Conservation (phyloP, 2,329 filamentous ascomycete species). For the Chaetomium strumarium region DNA sequence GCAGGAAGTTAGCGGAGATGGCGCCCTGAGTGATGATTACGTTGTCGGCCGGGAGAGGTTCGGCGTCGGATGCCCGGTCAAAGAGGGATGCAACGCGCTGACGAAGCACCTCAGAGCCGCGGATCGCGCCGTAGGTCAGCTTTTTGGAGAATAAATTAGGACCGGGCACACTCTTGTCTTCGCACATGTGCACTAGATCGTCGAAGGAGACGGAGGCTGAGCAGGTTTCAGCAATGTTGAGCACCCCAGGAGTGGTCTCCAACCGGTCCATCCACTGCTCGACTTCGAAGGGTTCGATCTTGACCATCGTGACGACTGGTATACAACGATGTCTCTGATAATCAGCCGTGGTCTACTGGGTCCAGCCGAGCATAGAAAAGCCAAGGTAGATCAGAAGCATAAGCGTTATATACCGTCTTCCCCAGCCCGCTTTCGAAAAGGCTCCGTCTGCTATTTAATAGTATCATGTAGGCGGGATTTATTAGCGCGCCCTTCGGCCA, state of each 20-base stretch:
- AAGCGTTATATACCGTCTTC: no score
- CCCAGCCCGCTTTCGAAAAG: no score
- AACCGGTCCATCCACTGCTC: slow-evolving; percentile 66
- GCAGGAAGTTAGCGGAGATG: slow-evolving; percentile 78
- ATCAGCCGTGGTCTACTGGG: no score
- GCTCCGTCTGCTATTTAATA: not conserved
- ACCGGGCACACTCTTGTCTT: slow-evolving; percentile 40
- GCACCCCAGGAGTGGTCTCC: slow-evolving; percentile 47
- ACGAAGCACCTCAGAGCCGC: slow-evolving; percentile 59
- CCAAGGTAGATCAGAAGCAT: no score
- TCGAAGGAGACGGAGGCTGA: slow-evolving; percentile 68
- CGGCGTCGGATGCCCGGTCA: slow-evolving; percentile 40
- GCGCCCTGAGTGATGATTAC: slow-evolving; percentile 74
- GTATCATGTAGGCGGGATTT: not conserved
- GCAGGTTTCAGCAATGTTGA: slow-evolving; percentile 77
- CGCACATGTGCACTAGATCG: slow-evolving; percentile 55
- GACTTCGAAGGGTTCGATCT: slow-evolving; percentile 60
- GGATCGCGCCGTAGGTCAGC: slow-evolving; percentile 69
- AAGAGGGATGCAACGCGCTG: slow-evolving; percentile 60
- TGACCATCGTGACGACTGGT: slow-evolving; percentile 29
- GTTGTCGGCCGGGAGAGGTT: slow-evolving; percentile 47
- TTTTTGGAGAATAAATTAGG: slow-evolving; percentile 49
- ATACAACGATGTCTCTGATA: not conserved
- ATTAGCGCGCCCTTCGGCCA: not conserved
- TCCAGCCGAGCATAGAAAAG: no score